These are phyloP conservation scores for Malus sieversii DNA, from an alignment of 306 rosid species.

Conservation along the genomic window DNA sequence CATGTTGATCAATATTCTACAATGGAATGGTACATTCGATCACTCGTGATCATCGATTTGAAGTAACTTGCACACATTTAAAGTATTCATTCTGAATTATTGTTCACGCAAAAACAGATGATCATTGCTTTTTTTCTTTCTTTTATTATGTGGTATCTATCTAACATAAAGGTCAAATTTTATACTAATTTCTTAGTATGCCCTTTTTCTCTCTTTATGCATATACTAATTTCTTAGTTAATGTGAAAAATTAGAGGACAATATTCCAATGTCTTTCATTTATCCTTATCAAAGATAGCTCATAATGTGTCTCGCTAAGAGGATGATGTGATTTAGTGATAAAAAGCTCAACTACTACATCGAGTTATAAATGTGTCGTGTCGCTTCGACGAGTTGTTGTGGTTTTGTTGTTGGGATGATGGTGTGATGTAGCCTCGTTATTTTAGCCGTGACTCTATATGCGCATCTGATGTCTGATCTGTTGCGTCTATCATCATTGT, in stretches of 20 bases:
- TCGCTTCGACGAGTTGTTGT: too few relatives aligned
- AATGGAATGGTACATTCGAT: neutral
- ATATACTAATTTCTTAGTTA: neutral
- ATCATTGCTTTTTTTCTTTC: neutral
- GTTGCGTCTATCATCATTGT: too few relatives aligned
- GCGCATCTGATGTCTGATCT: neutral
- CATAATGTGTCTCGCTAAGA: neutral
- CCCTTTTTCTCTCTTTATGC: neutral
- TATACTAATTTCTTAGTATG: neutral
- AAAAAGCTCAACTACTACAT: neutral
- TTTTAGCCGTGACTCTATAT: too few relatives aligned
- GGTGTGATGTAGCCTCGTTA: neutral
- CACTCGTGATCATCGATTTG: neutral
- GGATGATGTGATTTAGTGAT: neutral
- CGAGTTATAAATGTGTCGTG: too few relatives aligned
- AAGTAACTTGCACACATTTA: neutral
- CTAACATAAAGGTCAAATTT: neutral
- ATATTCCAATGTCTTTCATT: neutral
- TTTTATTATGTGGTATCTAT: neutral
- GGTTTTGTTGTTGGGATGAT: neutral
- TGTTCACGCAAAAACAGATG: neutral
- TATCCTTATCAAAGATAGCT: neutral
- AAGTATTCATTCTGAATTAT: neutral
- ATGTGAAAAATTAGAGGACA: neutral
- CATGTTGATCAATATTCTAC: neutral